phyloP scores from a whole-genome alignment of 257 asterid species.

The Eucommia ulmoides region DNA sequence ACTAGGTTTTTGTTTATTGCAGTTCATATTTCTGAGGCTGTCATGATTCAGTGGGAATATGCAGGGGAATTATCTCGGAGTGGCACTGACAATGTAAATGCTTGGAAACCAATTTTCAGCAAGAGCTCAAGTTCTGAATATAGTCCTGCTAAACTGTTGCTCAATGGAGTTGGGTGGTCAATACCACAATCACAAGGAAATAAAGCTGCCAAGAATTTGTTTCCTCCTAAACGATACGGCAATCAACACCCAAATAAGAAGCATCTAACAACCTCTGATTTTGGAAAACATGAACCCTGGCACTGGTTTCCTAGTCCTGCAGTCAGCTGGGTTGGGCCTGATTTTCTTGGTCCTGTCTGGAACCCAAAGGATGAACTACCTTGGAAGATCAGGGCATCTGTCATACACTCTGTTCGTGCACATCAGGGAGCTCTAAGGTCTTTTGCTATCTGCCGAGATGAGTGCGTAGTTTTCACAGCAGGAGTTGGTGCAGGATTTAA shows the following conservation, averaged over 20 bases:
- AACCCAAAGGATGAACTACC: slow-evolving; percentile 80
- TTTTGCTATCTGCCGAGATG: slow-evolving; percentile 79
- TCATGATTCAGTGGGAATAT: slow-evolving; percentile 71
- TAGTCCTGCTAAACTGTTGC: slow-evolving; percentile 52
- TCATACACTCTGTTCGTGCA: slow-evolving; percentile 73
- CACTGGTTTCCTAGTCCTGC: slow-evolving; percentile 85
- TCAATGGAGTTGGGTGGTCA: slow-evolving; percentile 84
- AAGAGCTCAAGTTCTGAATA: slow-evolving; percentile 41
- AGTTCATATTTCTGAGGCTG: slow-evolving; percentile 13
- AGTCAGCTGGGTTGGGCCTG: slow-evolving; percentile 58
- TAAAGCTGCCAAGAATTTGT: slow-evolving; percentile 28
- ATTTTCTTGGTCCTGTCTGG: slow-evolving; percentile 60
- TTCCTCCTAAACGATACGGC: slow-evolving; percentile 23
- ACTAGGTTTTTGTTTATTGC: neutral
- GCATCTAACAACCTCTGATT: slow-evolving; percentile 27
- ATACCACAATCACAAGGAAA: slow-evolving; percentile 69
- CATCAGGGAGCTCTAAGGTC: slow-evolving; percentile 94
- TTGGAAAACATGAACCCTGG: slow-evolving; percentile 74
- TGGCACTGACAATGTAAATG: slow-evolving; percentile 32
- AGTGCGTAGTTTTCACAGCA: slow-evolving; percentile 78
- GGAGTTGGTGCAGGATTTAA: slow-evolving; percentile 94
- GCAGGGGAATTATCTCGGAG: slow-evolving; percentile 55
- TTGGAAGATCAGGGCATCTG: slow-evolving; percentile 90
- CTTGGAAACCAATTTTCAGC: slow-evolving; percentile 30
- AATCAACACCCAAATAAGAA: slow-evolving; percentile 40